Conservation (phyloP, 495 filamentous ascomycete genomes). For the Cladorrhinum samala region DNA sequence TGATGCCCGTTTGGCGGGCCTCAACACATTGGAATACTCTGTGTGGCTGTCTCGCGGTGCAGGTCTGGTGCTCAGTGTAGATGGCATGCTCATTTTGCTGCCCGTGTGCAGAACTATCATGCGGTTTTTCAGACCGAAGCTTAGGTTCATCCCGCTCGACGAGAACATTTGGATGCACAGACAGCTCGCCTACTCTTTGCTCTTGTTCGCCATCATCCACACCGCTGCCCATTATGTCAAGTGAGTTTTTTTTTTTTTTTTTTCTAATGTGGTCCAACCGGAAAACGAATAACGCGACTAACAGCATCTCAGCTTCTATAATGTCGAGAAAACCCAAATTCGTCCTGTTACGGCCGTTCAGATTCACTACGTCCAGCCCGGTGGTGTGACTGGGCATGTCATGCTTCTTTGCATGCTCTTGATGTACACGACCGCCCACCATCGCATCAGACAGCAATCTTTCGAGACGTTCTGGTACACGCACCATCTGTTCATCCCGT, state of each 20-base stretch:
- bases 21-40: conserved; percentile 80
- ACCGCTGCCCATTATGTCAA: conserved; percentile 87
- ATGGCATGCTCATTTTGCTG: conserved; percentile 80
- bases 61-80: conserved; percentile 72
- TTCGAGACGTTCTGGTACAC: conserved; percentile 99
- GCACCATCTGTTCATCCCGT: conserved; percentile 95
- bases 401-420: conserved; percentile 98
- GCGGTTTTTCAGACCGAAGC: conserved; percentile 75
- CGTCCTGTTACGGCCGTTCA: conserved; percentile 76
- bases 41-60: conserved; percentile 97
- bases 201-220: conserved; percentile 78
- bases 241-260: conserved; percentile 45
- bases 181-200: conserved; percentile 83
- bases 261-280: no score
- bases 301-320: conserved; percentile 69
- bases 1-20: conserved; percentile 58
- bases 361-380: conserved; percentile 85
- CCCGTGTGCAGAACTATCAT: conserved; percentile 93
- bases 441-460: conserved; percentile 89
- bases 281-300: no score
- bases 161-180: conserved; percentile 96
- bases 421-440: conserved; percentile 95
- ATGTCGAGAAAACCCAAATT: conserved; percentile 81
- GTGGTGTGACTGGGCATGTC: conserved; percentile 92
- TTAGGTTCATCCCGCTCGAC: conserved; percentile 83